These are phyloP conservation scores for Thelonectria blattea DNA, from an alignment of 2,329 filamentous ascomycete genomes.

Conservation along the genomic window DNA sequence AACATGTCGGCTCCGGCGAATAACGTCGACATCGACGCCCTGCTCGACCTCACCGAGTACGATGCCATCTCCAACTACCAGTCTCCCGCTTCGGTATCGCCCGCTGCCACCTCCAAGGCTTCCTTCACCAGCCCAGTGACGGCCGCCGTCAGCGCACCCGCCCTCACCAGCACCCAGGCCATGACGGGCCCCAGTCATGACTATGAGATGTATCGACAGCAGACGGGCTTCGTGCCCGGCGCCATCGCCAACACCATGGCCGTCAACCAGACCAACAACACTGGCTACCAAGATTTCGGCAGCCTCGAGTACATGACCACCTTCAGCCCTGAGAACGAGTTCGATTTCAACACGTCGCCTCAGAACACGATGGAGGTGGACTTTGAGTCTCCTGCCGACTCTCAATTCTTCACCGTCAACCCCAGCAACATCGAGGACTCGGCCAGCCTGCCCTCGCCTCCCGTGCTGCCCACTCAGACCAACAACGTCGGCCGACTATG, in stretches of 20 bases:
- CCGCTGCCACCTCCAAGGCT: conserved; percentile 58
- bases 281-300: conserved; percentile 58
- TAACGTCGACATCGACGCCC: conserved; percentile 61
- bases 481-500: conserved; percentile 76
- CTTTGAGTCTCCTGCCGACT: conserved; percentile 52
- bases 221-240: conserved; percentile 88
- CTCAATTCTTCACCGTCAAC: conserved; percentile 74
- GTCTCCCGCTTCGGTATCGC: conserved; percentile 63
- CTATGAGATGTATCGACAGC: conserved; percentile 94
- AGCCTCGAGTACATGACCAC: conserved; percentile 59
- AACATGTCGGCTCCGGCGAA: conserved; percentile 50
- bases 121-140: conserved; percentile 59
- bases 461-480: conserved; percentile 56
- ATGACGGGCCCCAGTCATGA: conserved; percentile 88
- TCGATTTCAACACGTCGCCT: conserved; percentile 75
- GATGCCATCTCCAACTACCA: conserved; percentile 63
- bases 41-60: conserved; percentile 68
- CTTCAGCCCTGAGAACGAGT: conserved; percentile 67
- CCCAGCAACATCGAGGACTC: conserved; percentile 70
- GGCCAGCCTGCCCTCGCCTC: conserved; percentile 52
- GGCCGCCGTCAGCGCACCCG: conserved; percentile 60
- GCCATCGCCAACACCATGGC: conserved; percentile 81
- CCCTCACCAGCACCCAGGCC: conserved; percentile 62
- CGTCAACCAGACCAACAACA: conserved; percentile 69
- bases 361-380: conserved; percentile 70